Base-by-base conservation (phyloP, 164 flowering plant genomes). In the Macadamia tetraphylla region DNA sequence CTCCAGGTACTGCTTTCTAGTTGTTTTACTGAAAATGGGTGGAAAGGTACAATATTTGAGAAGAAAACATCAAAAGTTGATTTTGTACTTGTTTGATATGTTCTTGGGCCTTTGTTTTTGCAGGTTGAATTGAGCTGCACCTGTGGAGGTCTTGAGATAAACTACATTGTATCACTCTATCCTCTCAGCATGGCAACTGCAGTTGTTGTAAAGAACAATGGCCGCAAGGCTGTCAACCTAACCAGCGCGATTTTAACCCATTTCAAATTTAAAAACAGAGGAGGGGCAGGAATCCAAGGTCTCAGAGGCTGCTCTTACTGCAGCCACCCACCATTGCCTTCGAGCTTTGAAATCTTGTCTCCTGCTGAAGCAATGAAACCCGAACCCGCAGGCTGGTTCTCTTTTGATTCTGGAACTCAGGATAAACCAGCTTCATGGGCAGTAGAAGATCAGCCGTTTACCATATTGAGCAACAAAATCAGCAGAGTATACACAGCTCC, bases 401-500 rank as follows among this genome's bases (percentile, higher is more conserved):
- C 86, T 29, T 84, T 82, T 65, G 84, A 82, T 30, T 82, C 80
- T 61, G 85, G 83, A 64, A 75, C 82, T 55, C 84, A 81, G 15
- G 69, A 63, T 1, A 85, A 85, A 69, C 77, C 70, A 18, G 98
- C 89, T 3, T 43, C 68, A 3, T 93, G 97, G 98, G 75, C 72
- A 10, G 81, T 73, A n/a, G 90, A 93, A 75, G 88, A 88, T 40
- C 82, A 74, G 13, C 84, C 77, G 1, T 72, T 71, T 62, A 86
- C 89, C 58, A 79, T 87, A 55, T 69, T 89, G 77, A 81, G 76
- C 66, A 60, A 85, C 51, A 89, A 85, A 77, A 59, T 91, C 7
- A 89, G 98, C 67, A 84, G 98, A 79, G 86, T 90, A 1, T 90
- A 90, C 65, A 71, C 88, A 29, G 88, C 89, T 51, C 97, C 88